Evolutionary conservation across 768 basidiomycete genomes (phyloP).

Genomic region (Leccinum subtestaceum): DNA sequence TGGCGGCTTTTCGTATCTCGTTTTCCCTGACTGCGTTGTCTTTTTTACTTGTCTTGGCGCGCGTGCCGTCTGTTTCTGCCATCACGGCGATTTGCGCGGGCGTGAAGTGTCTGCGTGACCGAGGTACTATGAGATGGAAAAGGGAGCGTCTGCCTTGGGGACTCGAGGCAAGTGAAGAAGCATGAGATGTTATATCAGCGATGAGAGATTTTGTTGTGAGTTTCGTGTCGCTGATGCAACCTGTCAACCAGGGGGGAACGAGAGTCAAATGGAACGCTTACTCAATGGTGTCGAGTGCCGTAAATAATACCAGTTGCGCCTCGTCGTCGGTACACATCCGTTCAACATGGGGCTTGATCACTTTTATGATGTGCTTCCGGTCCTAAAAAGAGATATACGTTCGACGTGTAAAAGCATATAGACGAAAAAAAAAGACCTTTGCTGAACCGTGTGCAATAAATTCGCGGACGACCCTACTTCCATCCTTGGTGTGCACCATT

Average conservation of each 20-base stretch:
- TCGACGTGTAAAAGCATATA: neutral
- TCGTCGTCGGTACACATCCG: slow-evolving; percentile 88
- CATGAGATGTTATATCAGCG: slow-evolving; percentile 58
- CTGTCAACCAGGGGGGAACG: neutral
- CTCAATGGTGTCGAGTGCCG: slow-evolving; percentile 89
- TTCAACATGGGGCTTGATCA: slow-evolving; percentile 84
- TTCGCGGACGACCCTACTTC: slow-evolving; percentile 80
- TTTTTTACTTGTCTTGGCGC: slow-evolving; percentile 84
- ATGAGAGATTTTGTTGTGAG: slow-evolving; percentile 78
- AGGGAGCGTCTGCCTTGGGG: slow-evolving; percentile 80
- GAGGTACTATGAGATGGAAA: slow-evolving; percentile 79
- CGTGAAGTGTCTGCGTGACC: slow-evolving; percentile 83
- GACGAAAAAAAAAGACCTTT: slow-evolving; percentile 48
- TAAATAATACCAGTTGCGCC: slow-evolving; percentile 86
- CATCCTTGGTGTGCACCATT: slow-evolving; percentile 93
- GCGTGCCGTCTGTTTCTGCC: slow-evolving; percentile 67
- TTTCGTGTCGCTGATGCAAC: slow-evolving; percentile 75
- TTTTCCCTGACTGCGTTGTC: slow-evolving; percentile 54
- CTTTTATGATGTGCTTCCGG: slow-evolving; percentile 87
- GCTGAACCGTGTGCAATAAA: slow-evolving; percentile 81
- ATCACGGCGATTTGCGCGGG: slow-evolving; percentile 72
- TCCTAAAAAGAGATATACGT: slow-evolving; percentile 45
- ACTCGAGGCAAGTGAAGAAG: slow-evolving; percentile 54
- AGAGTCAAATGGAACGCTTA: slow-evolving; percentile 34
- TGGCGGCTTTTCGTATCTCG: slow-evolving; percentile 74